Evolutionary conservation across 2,329 filamentous ascomycete species (phyloP).

Genomic region (Diaporthe citrichinensis): DNA sequence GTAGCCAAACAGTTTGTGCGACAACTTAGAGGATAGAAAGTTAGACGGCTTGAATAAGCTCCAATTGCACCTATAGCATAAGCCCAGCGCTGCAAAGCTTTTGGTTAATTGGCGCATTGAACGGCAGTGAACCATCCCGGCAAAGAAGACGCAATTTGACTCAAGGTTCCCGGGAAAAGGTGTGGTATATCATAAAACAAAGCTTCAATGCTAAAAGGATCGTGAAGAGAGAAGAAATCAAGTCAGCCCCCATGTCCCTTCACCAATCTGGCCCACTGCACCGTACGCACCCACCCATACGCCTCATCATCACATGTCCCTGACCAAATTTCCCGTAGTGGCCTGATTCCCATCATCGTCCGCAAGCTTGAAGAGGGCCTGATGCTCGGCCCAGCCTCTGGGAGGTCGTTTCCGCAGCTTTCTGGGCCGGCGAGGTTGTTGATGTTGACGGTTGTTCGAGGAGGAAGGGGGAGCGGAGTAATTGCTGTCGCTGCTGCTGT

Average conservation of each 20-base stretch:
- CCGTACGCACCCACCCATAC: background rate
- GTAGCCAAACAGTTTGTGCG: background rate
- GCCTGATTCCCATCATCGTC: constrained; percentile 28
- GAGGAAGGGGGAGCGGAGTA: constrained; percentile 30
- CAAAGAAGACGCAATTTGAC: background rate
- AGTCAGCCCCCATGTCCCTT: constrained; percentile 4
- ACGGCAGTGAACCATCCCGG: background rate
- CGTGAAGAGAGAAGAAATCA: constrained; percentile 8
- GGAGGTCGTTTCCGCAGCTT: constrained; percentile 61
- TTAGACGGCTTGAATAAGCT: background rate
- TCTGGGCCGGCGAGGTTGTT: constrained; percentile 51
- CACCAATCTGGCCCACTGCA: constrained; percentile 28
- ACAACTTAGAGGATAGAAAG: background rate
- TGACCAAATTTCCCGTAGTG: background rate
- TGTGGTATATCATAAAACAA: constrained; percentile 36
- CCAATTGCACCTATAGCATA: background rate
- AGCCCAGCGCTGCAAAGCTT: constrained; percentile 8
- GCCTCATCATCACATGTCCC: constrained; percentile 18
- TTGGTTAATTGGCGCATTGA: background rate
- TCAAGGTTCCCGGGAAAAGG: constrained; percentile 7
- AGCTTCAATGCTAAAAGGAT: constrained; percentile 34
- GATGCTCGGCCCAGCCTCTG: constrained; percentile 48
- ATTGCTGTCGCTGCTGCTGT: constrained; percentile 42
- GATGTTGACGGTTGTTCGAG: constrained; percentile 42
- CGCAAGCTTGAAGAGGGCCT: constrained; percentile 46